Evolutionary conservation across 192 early-diverging fungal genomes (phyloP), one percentile per base, ranked within the genome.

Genomic region (Pilobolus umbonatus): DNA sequence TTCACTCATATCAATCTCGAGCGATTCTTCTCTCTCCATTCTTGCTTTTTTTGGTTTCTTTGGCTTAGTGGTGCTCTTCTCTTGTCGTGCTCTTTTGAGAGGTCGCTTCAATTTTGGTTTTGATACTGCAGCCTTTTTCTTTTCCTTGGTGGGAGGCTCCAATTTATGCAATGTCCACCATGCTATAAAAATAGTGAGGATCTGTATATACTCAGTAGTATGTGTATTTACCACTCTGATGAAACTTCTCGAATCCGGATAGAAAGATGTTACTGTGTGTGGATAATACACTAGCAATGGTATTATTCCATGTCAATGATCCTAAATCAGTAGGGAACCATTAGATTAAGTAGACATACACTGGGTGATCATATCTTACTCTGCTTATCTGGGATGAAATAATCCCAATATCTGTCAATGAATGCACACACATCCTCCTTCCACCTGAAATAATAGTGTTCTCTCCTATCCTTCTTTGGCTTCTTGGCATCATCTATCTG

Each of bases 221-320:
- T 8, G 26, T 56, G 26, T 75, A 71, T 45, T 73, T 85, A 73
- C 91, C 88, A 55, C 86, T 75, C 52, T 86, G 80, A 42, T 82
- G 77, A 19, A 78, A 80, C 15, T 81, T 82, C 19, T 85, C 87
- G 28, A 85, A 77, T 29, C 91, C 91, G 7, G 89, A 90, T 15
- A 75, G 60, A 47, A 94, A 94, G 40, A 87, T 73, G 19, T 77
- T 65, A 11, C 74, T 77, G n/a, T 91, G 86, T 8, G 88, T 90
- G 4, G 90, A 94, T 21, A 94, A 60, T 25, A 84, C 82, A 46
- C 88, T 89, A 2, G 89, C 90, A 5, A 94, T 80, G 2, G 89
- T 92, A 67, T 94, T 94, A 31, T 87, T 81, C 92, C 92, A 94
- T 1, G 88, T 91, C 0, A 80, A 78, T 0, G 85, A 80, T 65